These are phyloP conservation scores for Trichoderma asperelloides DNA, from an alignment of 495 filamentous ascomycete species.

Conservation along the genomic window DNA sequence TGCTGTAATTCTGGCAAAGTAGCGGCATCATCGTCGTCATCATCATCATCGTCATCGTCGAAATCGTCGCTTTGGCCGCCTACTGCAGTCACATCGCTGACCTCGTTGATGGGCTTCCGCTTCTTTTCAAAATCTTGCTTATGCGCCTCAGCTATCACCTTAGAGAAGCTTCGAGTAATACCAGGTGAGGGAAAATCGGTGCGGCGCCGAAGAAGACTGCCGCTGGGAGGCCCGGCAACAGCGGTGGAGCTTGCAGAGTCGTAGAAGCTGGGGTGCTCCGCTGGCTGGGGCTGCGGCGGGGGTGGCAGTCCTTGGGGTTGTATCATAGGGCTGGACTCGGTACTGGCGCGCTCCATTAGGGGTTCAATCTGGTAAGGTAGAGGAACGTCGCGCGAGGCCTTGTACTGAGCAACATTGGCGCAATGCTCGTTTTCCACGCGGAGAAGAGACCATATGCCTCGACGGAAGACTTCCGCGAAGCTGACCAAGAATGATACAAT, in stretches of 20 bases:
- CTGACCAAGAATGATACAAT: slow-evolving; percentile 66
- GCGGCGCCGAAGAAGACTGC: slow-evolving; percentile 19
- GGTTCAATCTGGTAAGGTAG: slow-evolving; percentile 63
- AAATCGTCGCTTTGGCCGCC: slow-evolving; percentile 10
- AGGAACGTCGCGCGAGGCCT: slow-evolving; percentile 70
- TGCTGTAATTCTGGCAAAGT: background rate
- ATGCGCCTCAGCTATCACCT: slow-evolving; percentile 63
- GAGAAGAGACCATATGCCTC: slow-evolving; percentile 85
- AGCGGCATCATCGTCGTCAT: slow-evolving; percentile 27
- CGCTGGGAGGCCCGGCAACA: background rate
- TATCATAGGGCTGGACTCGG: slow-evolving; percentile 15
- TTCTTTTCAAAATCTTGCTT: slow-evolving; percentile 81
- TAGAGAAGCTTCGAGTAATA: background rate
- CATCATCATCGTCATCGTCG: slow-evolving; percentile 24
- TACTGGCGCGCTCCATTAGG: slow-evolving; percentile 22
- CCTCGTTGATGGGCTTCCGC: slow-evolving; percentile 33
- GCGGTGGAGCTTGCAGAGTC: slow-evolving; percentile 5
- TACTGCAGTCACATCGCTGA: slow-evolving; percentile 12
- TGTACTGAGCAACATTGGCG: slow-evolving; percentile 75
- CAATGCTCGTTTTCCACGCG: slow-evolving; percentile 97
- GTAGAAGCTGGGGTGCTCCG: slow-evolving; percentile 9
- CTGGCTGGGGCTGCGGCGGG: slow-evolving; percentile 13
- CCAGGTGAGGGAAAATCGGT: slow-evolving; percentile 24
- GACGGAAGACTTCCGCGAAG: slow-evolving; percentile 66
- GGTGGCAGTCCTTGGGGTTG: background rate